Evolutionary conservation across 164 flowering plant genomes (phyloP).

Genomic region (Tinospora cordifolia): DNA sequence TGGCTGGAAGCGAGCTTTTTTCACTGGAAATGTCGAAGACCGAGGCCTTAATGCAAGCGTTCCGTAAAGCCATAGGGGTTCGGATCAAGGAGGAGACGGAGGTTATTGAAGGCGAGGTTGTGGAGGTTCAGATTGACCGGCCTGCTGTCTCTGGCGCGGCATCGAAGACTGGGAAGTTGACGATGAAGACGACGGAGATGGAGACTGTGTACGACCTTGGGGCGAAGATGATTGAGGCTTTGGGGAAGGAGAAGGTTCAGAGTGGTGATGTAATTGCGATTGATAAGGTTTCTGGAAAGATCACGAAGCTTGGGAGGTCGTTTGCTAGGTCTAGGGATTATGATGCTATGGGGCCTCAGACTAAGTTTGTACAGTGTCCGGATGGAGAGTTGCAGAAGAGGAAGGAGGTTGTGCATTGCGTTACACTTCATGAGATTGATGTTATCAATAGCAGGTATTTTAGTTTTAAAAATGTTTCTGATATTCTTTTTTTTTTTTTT

Average conservation of each 20-base stretch:
- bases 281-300: constrained; percentile 85
- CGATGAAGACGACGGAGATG: constrained; percentile 95
- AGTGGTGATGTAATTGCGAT: constrained; percentile 95
- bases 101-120: constrained; percentile 87
- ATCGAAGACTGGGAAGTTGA: constrained; percentile 81
- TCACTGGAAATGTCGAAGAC: constrained; percentile 91
- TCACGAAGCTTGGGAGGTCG: constrained; percentile 84
- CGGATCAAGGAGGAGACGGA: constrained; percentile 90
- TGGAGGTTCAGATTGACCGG: constrained; percentile 77
- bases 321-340: constrained; percentile 83
- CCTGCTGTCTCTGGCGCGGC: constrained; percentile 74
- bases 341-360: constrained; percentile 85
- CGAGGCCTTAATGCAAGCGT: constrained; percentile 79
- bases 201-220: constrained; percentile 91
- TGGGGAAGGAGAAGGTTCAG: constrained; percentile 90
- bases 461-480: neutral
- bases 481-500: neutral
- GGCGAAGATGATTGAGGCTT: constrained; percentile 87
- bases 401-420: constrained; percentile 93
- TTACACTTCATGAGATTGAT: constrained; percentile 93
- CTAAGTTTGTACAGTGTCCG: constrained; percentile 94
- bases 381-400: constrained; percentile 99
- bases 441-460: constrained; percentile 92
- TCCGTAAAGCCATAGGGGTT: constrained; percentile 82
- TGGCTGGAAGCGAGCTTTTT: constrained; percentile 78